phyloP scores from a whole-genome alignment of 2,329 filamentous ascomycete species.

The Monilinia vaccinii-corymbosi region DNA sequence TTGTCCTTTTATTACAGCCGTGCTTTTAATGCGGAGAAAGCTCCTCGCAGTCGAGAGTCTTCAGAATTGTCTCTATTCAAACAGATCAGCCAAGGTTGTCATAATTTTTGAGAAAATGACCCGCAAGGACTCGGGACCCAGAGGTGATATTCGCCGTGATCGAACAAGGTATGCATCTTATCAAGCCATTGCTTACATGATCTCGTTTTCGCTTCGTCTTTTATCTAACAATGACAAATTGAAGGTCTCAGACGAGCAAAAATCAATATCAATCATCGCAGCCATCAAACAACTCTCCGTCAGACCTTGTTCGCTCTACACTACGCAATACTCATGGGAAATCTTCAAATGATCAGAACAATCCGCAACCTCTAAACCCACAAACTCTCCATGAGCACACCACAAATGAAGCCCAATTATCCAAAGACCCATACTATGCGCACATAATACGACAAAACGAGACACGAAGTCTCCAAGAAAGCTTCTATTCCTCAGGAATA shows the following conservation, averaged over 20 bases:
- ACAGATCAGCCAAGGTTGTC: neutral
- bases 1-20: neutral
- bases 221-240: neutral
- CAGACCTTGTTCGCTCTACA: neutral
- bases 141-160: neutral
- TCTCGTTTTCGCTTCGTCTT: neutral
- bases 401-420: neutral
- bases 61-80: neutral
- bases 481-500: conserved; percentile 2
- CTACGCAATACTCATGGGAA: neutral
- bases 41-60: neutral
- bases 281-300: neutral
- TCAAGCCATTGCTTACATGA: neutral
- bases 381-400: neutral
- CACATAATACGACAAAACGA: neutral
- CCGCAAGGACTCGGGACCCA: neutral
- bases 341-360: neutral
- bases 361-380: neutral
- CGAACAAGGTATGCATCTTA: conserved; percentile 7
- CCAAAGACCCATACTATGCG: neutral
- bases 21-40: neutral
- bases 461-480: neutral
- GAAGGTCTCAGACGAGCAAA: neutral
- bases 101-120: neutral
- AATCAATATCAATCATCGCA: neutral